Base-by-base conservation (phyloP, 2,329 filamentous ascomycete genomes). In the Claviceps paspali region DNA sequence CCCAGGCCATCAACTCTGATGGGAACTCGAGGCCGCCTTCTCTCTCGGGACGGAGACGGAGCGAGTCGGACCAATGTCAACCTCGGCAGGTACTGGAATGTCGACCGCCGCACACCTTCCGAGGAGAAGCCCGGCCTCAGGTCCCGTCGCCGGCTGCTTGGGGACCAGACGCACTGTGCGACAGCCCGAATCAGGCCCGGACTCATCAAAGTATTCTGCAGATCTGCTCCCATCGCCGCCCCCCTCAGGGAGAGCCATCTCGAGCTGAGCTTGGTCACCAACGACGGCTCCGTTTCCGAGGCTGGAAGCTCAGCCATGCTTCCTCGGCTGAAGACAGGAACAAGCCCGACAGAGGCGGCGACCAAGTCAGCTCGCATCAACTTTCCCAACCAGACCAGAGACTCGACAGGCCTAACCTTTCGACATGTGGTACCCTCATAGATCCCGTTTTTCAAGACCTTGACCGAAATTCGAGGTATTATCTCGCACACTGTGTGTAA, bases 401-500 rank as follows among this genome's bases (percentile, higher is more conserved):
- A 21, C 14, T 15, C 15, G 23, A 17, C 14, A 15, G 17, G 19
- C 12, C 23, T 11, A 11, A n/a, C 2, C 6, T 35, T 5, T 19
- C 27, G 6, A 18, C 31, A 6, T 21, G 15, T 11, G 40, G 47
- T 12, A 49, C 59, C 22, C 53, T 73, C 34, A 59, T 65, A 21
- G 72, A 76, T 48, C 72, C 72, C 10, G 45, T 75, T 32, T 61
- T 75, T 39, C 66, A 72, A 44, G 65, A 71, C 44, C 60, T 76
- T 30, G 61, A 64, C 43, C 52, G 44, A 15, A 55, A 55, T 30
- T 62, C 63, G 21, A 54, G 65, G 41, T 56, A 59, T 43, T 71
- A 72, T 48, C 52, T 71, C 29, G 55, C 60, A 27, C 66, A 72
- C 40, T 72, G 68, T 71, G 50, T 50, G 64, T 56, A n/a, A n/a